Evolutionary conservation across 257 asterid species (phyloP), one percentile per base, ranked within the genome.

Genomic region (Pogostemon cablin): DNA sequence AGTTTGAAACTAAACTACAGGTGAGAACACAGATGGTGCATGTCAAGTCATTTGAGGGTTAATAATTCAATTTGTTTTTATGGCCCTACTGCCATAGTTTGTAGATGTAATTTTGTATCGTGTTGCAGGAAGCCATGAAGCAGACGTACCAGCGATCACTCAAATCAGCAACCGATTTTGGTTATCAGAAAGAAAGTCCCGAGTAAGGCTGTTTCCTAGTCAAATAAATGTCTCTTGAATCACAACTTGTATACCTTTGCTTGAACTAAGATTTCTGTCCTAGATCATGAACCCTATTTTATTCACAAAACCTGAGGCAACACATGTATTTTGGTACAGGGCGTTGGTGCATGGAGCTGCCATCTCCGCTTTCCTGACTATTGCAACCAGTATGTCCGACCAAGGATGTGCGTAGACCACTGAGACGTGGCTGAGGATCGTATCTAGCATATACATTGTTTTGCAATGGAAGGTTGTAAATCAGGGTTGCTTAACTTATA

Each of bases 131-230:
- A 47, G 96, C 99, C 39, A 87, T 91, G 95, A 93, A 93, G 84
- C 96, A 89, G 80, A 88, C 98, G 3, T 87, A 89, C 83, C 93
- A 91, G 67, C 86, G 96, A 77, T 82, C 89, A 34, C 82, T 91
- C 7, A 93, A 93, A 82, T 89, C 98, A 59, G 96, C 98, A 67
- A 48, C 84, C 34, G 99, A 93, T 79, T 90, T 89, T 50, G 98
- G 98, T 68, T 91, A 91, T 79, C 96, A 75, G 77, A 93, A 93
- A 85, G 99, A 91, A 80, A 86, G 95, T 80, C 96, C 98, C 1
- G 99, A 91, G 99, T 93, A 93, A 87, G 95, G 10, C 81, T 70
- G 42, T 66, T 47, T 65, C 37, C 49, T 53, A 20, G 25, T 20
- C 25, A 20, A 20, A 20, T 20, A 20, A 20, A 20, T 20, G 25